Evolutionary conservation across 108 stramenopile genomes (phyloP), one percentile per base, ranked within the genome.

Genomic region (Cyclotella kingstonii): DNA sequence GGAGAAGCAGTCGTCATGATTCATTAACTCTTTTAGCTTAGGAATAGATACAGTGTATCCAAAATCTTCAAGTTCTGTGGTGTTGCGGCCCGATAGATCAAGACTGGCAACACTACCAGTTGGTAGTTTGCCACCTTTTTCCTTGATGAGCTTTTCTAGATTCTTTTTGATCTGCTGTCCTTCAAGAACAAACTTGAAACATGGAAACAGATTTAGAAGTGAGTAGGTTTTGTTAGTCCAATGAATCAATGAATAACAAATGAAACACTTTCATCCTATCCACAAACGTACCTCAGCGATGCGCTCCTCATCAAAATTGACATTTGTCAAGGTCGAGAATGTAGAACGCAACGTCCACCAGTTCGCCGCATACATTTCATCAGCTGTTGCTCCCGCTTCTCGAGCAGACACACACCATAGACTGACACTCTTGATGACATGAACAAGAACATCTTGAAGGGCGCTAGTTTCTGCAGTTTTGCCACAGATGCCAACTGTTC

Each of bases 271-370:
- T 36, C 3, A 19, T 22, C 10, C 21, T 14, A 22, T 11, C 19
- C 53, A 42, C 26, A 4, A 6, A 29, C 41, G 26, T 19, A 60
- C 59, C 59, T 84, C 83, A 14, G 63, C 68, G 75, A 86, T 87
- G 3, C 83, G 68, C 14, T 68, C 78, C 34, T 82, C 80, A 41
- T 66, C 63, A 68, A 91, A 91, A 70, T 91, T 91, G 52, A 91
- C 90, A 76, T 91, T 91, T 42, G 90, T 91, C 39, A 91, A 53
- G 2, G 90, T 91, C 15, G 83, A 77, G 73, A 86, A 86, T 8
- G 79, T 67, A 17, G 80, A 66, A 41, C 68, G 33, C n/a, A 89
- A 60, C 0, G 87, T 85, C 87, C 82, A 85, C n/a, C 68, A 42
- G 45, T 85, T 85, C 31, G 72, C 83, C 18, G 66, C 69, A 38